A percentile compares a stretch with the other conserved stretches of the same genome.
Evolutionary conservation across 2,329 filamentous ascomycete genomes (phyloP).

Genomic region (Alternaria sp.): DNA sequence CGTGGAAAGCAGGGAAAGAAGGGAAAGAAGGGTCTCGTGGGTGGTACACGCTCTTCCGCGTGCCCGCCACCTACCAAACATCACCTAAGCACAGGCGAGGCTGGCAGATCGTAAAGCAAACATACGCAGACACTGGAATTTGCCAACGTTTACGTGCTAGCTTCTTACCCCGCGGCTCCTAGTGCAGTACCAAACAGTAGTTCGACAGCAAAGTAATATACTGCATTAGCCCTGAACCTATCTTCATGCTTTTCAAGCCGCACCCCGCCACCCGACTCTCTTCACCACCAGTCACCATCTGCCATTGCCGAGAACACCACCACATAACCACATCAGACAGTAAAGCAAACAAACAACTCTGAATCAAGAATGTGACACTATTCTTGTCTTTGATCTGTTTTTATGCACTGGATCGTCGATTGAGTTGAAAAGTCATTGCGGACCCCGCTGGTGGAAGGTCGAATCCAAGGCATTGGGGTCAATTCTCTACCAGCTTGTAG

Average conservation of each 20-base stretch:
- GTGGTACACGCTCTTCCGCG: not conserved
- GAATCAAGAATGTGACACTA: not conserved
- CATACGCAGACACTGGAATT: not conserved
- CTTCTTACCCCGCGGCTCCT: constrained; percentile 1
- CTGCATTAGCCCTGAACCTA: not conserved
- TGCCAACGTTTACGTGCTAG: not conserved
- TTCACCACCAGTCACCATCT: constrained; percentile 1
- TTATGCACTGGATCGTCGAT: constrained; percentile 1
- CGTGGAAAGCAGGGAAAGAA: not conserved
- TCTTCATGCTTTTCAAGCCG: constrained; percentile 9
- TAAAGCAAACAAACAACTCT: constrained; percentile 8
- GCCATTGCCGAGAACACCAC: constrained; percentile 5
- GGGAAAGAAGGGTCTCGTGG: not conserved
- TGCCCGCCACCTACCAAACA: constrained; percentile 6
- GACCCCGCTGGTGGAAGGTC: constrained; percentile 1
- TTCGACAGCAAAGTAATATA: constrained; percentile 5
- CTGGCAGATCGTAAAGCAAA: constrained; percentile 1
- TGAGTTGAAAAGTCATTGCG: constrained; percentile 4
- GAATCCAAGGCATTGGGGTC: not conserved
- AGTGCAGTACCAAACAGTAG: constrained; percentile 2
- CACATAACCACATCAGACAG: constrained; percentile 4
- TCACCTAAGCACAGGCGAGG: not conserved
- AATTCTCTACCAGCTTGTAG: not conserved
- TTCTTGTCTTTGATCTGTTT: constrained; percentile 1
- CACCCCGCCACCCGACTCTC: constrained; percentile 3